Evolutionary conservation across 2,329 filamentous ascomycete genomes (phyloP), one percentile per base, ranked within the genome.

Genomic region (Metarhizium album): DNA sequence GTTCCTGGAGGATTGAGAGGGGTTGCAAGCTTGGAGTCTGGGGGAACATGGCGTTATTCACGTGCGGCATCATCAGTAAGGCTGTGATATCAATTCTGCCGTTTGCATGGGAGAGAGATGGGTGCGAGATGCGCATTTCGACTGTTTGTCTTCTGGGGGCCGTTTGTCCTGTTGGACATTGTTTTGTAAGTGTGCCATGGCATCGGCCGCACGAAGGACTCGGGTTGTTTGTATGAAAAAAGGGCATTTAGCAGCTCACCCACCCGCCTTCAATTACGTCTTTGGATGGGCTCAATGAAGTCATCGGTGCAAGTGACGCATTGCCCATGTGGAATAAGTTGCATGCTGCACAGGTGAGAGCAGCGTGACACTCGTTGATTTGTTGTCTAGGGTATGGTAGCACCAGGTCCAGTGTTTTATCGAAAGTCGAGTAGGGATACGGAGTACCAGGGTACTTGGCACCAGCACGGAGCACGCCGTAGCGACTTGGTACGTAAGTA

Each of bases 1-100:
- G 67, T 80, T 84, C 59, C 66, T 90, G 64, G 74, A 79, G 58
- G 75, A 81, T 61, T 58, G 24, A 47, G 40, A 20, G 18, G n/a
- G 9, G 11, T 4, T 13, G n/a, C 20, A n/a, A n/a, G 16, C 40
- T 13, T 43, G 40, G 20, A 20, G 22, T 18, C n/a, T 20, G 37
- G 37, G 9, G 5, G 8, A 18, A 14, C 20, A 11, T 9, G 20
- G 40, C 8, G 18, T 24, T 43, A 7, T 22, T 40, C 9, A 40
- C 37, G 40, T 43, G 22, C 24, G 24, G 14, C 16, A 24, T 13
- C 24, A 43, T 43, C 37, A 40, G 16, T 16, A 22, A 24, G 40
- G 13, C 14, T 43, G 18, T 43, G 14, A 14, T 3, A 43, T 23
- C 20, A 24, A n/a, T 43, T 24, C 40, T 43, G 22, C 20, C 40